Evolutionary conservation across 805 yeast genomes (phyloP), one percentile per base, ranked within the genome.

Genomic region (Metschnikowia noctiluminum): DNA sequence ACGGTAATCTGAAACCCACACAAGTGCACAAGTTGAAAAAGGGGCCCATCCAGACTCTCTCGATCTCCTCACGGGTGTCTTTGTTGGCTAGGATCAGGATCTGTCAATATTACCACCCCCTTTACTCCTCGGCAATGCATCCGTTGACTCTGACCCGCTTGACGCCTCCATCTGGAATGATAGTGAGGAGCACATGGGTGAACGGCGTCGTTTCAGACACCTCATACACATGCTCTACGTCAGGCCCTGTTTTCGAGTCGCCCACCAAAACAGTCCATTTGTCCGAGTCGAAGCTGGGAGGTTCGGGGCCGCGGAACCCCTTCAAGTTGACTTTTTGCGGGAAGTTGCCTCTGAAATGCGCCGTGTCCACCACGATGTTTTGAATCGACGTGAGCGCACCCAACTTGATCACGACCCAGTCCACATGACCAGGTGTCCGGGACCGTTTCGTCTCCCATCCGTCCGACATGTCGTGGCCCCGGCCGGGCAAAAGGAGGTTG

Each of bases 391-490:
- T 74, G 39, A 64, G 61, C 32, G 84, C 81, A 15, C 97, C 97
- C 45, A 92, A 77, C 58, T 85, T 81, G 50, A 92, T 79, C 45
- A 89, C 79, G 2, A 82, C 96, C 97, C 97, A 92, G 73, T 92
- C 99, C 35, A 80, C 82, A 65, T 92, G 98, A 39, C 88, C 90
- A 4, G 83, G 80, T 11, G 71, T 74, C 64, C 98, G 79, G 1
- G 97, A 89, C 65, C 99, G 81, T 59, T 80, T 81, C 26, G 99
- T 92, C 66, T 92, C 99, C 99, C 99, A 92, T 12, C 99, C 99
- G 63, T 94, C 98, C 43, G 94, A 82, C 98, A 92, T 92, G 67
- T 92, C 97, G 59, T 78, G 80, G 45, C 99, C 99, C 52, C 97
- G 81, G 13, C 98, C 98, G 2, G 97, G 97, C 47, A 92, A 73